phyloP scores from a whole-genome alignment of 1,284 basidiomycete genomes.

The Trametes versicolor region DNA sequence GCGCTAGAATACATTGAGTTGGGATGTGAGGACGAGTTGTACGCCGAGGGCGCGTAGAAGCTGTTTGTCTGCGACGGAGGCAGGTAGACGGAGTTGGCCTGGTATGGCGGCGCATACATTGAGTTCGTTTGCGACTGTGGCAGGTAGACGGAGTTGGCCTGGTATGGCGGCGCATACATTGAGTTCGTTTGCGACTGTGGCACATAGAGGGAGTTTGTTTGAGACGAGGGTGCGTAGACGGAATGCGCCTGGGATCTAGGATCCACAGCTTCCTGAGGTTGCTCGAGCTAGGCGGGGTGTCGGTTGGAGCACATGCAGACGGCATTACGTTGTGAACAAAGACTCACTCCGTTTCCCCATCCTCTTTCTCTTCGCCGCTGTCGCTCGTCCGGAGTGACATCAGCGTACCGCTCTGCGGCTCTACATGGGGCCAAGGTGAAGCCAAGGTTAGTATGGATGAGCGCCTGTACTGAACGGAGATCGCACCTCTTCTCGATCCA shows the following conservation, averaged over 20 bases:
- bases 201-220: constrained; percentile 14
- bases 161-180: constrained; percentile 23
- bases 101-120: constrained; percentile 23
- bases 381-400: constrained; percentile 66
- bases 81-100: constrained; percentile 11
- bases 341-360: constrained; percentile 63
- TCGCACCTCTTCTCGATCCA: constrained; percentile 86
- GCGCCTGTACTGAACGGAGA: constrained; percentile 14
- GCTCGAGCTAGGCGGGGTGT: constrained; percentile 18
- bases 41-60: constrained; percentile 26
- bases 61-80: constrained; percentile 19
- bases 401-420: constrained; percentile 82
- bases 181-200: constrained; percentile 18
- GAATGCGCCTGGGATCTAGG: constrained; percentile 10
- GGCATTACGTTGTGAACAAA: not conserved
- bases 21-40: constrained; percentile 24
- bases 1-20: constrained; percentile 33
- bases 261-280: constrained; percentile 6
- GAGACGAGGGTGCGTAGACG: constrained; percentile 12
- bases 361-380: constrained; percentile 68
- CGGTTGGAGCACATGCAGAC: not conserved
- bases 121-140: constrained; percentile 19
- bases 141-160: constrained; percentile 11
- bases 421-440: constrained; percentile 47
- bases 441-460: constrained; percentile 13